These are phyloP conservation scores for Alternaria novae-zelandiae DNA, from an alignment of 2,329 filamentous ascomycete genomes.

Conservation along the genomic window DNA sequence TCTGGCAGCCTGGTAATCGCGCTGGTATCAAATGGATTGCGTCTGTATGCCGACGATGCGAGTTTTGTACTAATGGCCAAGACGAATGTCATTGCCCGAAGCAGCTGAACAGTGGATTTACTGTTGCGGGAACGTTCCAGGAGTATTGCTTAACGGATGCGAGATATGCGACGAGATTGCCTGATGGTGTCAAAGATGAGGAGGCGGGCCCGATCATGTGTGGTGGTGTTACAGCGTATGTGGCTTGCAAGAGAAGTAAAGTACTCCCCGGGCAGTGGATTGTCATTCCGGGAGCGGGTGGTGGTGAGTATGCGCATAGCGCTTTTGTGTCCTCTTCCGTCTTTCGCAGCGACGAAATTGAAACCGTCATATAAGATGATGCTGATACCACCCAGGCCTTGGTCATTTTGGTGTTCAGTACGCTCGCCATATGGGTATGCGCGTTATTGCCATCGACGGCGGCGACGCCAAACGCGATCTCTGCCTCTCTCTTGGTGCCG, in stretches of 20 bases:
- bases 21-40: constrained; percentile 76
- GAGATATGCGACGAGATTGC: constrained; percentile 54
- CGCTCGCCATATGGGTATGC: constrained; percentile 62
- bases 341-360: neutral
- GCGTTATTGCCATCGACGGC: constrained; percentile 62
- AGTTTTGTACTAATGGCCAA: constrained; percentile 74
- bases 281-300: constrained; percentile 48
- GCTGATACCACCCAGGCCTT: constrained; percentile 18
- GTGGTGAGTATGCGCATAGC: constrained; percentile 23
- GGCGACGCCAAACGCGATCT: constrained; percentile 57
- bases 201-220: constrained; percentile 51
- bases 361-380: neutral
- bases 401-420: constrained; percentile 39
- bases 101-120: constrained; percentile 71
- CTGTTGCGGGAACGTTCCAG: constrained; percentile 52
- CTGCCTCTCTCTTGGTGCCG: constrained; percentile 59
- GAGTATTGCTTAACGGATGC: constrained; percentile 53
- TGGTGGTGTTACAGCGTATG: constrained; percentile 56
- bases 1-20: constrained; percentile 59
- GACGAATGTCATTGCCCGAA: constrained; percentile 54
- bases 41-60: constrained; percentile 79
- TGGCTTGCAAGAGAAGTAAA: constrained; percentile 50
- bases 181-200: constrained; percentile 53
- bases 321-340: neutral
- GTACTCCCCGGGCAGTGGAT: constrained; percentile 48